Percentiles rank a stretch among this genome's conserved stretches.
Evolutionary conservation across 169 alveolate genomes (phyloP).

Genomic region (Eimeria zaria): DNA sequence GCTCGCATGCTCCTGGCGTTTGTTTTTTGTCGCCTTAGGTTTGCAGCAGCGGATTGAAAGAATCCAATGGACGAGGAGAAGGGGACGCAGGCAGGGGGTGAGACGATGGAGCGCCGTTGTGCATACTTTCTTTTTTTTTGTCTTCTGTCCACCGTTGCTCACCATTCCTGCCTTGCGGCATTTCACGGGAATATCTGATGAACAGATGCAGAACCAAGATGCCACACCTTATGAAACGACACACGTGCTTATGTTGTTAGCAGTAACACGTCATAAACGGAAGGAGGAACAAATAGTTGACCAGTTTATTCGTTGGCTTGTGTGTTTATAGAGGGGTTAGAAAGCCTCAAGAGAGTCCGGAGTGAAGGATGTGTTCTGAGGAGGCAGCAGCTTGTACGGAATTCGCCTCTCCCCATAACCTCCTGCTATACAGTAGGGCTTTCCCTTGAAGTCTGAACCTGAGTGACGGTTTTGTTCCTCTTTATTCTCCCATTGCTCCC

Average conservation of each 20-base stretch:
- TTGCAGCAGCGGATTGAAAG: background rate
- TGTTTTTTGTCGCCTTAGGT: background rate
- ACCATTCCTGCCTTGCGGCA: background rate
- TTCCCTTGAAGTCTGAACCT: background rate
- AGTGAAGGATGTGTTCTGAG: conserved; percentile 82
- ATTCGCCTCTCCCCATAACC: conserved; percentile 73
- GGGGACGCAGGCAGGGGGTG: conserved; percentile 1
- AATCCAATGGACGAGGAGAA: background rate
- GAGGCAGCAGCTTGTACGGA: conserved; percentile 71
- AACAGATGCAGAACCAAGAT: no score
- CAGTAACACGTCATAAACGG: background rate
- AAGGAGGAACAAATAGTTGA: background rate
- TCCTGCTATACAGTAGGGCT: conserved; percentile 68
- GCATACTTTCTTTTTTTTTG: background rate
- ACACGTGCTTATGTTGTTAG: no score
- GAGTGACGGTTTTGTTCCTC: background rate
- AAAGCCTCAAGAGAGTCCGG: conserved; percentile 68
- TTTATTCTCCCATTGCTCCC: no score
- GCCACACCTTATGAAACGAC: no score
- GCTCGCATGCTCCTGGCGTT: background rate
- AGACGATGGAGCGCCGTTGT: background rate
- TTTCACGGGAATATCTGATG: no score
- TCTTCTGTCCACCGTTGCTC: background rate
- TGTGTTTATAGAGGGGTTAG: background rate
- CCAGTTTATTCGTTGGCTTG: background rate